Evolutionary conservation across 495 filamentous ascomycete genomes (phyloP).

Genomic region (Cercophora scortea): DNA sequence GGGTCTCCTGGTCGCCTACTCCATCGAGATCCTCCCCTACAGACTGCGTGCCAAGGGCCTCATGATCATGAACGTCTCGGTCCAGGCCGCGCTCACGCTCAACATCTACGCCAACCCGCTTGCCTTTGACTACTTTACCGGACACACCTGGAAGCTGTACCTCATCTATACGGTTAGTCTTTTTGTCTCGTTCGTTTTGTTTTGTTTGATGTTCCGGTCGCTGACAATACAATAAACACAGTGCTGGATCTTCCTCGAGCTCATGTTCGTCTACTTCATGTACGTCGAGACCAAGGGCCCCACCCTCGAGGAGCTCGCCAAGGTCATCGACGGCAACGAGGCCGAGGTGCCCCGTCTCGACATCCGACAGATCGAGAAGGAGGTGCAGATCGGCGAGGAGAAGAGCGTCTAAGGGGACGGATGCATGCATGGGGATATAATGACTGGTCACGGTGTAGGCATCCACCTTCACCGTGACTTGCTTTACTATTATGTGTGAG

Average conservation of each 20-base stretch:
- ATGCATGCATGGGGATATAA: no score
- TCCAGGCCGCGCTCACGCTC: slow-evolving; percentile 44
- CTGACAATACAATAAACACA: slow-evolving; percentile 3
- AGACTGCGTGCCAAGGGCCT: slow-evolving; percentile 55
- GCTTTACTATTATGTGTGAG: no score
- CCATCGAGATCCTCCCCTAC: slow-evolving; percentile 66
- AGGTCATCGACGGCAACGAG: slow-evolving; percentile 51
- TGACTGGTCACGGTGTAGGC: no score
- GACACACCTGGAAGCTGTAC: slow-evolving; percentile 51
- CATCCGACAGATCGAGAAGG: slow-evolving; percentile 33
- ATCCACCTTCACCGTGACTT: no score
- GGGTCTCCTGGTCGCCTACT: slow-evolving; percentile 57
- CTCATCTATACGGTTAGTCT: slow-evolving; percentile 49
- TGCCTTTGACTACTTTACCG: slow-evolving; percentile 42
- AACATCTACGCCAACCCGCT: slow-evolving; percentile 56
- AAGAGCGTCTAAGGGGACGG: slow-evolving; percentile 11
- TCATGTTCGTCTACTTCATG: slow-evolving; percentile 55
- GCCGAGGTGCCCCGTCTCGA: slow-evolving; percentile 39
- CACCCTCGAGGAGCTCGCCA: slow-evolving; percentile 58
- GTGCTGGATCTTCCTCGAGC: slow-evolving; percentile 51
- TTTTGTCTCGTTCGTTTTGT: no score
- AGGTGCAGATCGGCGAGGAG: slow-evolving; percentile 17
- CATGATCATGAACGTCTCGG: slow-evolving; percentile 44
- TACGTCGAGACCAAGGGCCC: slow-evolving; percentile 59
- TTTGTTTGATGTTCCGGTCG: no score